These are phyloP conservation scores for Leccinellum albellum DNA, from an alignment of 768 basidiomycete species.

Conservation along the genomic window DNA sequence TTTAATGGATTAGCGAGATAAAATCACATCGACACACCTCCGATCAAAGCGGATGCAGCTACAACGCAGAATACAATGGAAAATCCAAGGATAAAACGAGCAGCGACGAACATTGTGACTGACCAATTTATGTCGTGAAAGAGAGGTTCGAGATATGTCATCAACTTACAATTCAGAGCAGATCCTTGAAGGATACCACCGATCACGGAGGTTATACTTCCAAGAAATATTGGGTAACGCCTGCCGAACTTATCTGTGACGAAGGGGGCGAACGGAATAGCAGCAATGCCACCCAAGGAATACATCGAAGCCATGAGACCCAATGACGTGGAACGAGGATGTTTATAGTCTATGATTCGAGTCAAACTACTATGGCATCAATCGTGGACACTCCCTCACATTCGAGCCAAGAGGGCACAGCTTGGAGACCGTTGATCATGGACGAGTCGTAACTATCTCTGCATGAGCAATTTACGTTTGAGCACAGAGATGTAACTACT, in stretches of 20 bases:
- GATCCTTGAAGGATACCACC: too few species aligned
- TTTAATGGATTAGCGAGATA: too few species aligned
- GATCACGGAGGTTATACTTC: not conserved
- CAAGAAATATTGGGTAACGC: not conserved
- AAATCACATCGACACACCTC: too few species aligned
- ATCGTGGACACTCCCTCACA: not conserved
- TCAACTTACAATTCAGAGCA: too few species aligned
- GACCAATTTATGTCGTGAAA: too few species aligned
- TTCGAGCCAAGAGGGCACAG: not conserved
- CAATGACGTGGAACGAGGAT: not conserved
- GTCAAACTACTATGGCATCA: too few species aligned
- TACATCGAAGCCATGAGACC: not conserved
- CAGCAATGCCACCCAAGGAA: not conserved
- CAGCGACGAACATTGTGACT: too few species aligned
- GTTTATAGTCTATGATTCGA: not conserved
- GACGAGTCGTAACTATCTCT: not conserved
- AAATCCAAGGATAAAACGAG: too few species aligned
- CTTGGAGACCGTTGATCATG: not conserved
- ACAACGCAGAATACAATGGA: too few species aligned
- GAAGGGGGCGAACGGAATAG: not conserved
- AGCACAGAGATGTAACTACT: not conserved
- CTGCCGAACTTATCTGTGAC: not conserved
- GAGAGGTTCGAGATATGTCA: too few species aligned
- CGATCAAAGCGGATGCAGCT: too few species aligned
- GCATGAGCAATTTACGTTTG: constrained; percentile 14